phyloP scores from a whole-genome alignment of 2,329 filamentous ascomycete species.

The Ceratocystis albifundus region DNA sequence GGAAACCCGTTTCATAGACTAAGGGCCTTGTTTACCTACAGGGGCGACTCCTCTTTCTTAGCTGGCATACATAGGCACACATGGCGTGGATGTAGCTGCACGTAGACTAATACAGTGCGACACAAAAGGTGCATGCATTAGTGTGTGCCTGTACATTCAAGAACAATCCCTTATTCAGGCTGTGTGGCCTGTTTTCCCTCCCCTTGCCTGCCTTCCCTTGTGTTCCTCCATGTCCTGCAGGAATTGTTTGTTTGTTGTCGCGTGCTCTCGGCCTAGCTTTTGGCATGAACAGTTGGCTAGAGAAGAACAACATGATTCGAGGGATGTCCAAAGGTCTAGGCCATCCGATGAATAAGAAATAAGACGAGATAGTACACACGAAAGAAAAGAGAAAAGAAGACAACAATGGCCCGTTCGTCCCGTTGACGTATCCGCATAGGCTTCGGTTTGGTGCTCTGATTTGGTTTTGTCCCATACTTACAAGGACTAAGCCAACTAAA shows the following conservation, averaged over 20 bases:
- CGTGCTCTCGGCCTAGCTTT: background rate
- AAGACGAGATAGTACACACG: background rate
- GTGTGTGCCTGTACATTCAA: background rate
- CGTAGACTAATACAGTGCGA: background rate
- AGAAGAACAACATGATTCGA: background rate
- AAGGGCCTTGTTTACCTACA: background rate
- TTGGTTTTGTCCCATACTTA: background rate
- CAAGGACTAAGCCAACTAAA: too few relatives aligned
- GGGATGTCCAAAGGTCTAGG: background rate
- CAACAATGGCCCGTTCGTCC: background rate
- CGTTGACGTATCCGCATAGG: background rate
- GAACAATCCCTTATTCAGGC: conserved; percentile 5
- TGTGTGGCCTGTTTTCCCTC: background rate
- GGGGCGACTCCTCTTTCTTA: background rate
- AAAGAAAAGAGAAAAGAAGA: background rate
- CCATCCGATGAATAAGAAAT: too few relatives aligned
- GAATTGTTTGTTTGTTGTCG: background rate
- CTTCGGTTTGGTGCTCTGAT: background rate
- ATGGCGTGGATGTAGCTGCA: background rate
- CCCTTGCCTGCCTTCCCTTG: background rate
- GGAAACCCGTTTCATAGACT: background rate
- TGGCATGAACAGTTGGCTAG: background rate
- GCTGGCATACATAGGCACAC: background rate
- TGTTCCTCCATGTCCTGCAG: background rate
- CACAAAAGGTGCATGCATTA: background rate